Evolutionary conservation across 129 eudicot species (phyloP).

Genomic region (Pseudognaphalium luteoalbum): DNA sequence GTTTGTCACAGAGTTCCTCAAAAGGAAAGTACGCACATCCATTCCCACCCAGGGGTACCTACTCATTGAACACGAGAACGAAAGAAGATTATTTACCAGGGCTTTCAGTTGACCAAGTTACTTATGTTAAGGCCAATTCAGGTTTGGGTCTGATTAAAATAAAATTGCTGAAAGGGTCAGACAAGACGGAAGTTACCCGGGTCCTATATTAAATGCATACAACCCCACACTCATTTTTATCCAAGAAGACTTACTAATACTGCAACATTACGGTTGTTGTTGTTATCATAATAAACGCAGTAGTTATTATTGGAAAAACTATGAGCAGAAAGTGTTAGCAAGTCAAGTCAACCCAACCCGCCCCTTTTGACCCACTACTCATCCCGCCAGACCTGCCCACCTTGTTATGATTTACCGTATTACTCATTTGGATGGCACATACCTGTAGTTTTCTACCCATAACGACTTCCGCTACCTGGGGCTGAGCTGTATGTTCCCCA

Average conservation of each 20-base stretch:
- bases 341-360: not conserved
- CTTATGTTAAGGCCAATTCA: not conserved
- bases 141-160: not conserved
- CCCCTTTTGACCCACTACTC: conserved; percentile 5
- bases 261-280: not conserved
- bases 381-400: not conserved
- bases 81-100: conserved; percentile 6
- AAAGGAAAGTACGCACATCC: conserved; percentile 94
- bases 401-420: not conserved
- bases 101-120: conserved; percentile 15
- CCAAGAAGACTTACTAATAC: not conserved
- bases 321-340: not conserved
- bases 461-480: conserved; percentile 88
- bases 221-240: conserved; percentile 7
- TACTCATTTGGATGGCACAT: conserved; percentile 9
- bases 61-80: conserved; percentile 1
- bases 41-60: conserved; percentile 94
- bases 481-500: conserved; percentile 51
- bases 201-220: not conserved
- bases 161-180: not conserved
- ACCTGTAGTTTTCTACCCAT: conserved; percentile 97
- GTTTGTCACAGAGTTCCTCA: conserved; percentile 92
- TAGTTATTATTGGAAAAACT: not conserved
- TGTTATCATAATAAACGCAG: not conserved
- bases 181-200: not conserved